Evolutionary conservation across 129 eudicot species (phyloP), one percentile per base, ranked within the genome.

Genomic region (Saposhnikovia divaricata): DNA sequence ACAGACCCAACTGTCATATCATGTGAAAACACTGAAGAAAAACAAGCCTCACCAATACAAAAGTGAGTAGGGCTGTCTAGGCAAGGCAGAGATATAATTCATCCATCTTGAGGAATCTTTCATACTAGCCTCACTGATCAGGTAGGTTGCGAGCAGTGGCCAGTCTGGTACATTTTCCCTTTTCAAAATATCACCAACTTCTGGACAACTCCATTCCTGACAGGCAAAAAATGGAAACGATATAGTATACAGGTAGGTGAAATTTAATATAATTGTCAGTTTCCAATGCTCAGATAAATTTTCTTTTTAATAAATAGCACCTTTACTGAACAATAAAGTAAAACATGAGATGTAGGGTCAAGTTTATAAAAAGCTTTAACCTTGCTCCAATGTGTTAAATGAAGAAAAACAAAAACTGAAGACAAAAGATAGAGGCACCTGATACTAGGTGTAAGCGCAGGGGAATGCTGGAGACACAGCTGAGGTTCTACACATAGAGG

Each of bases 101-200:
- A 82, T 85, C 98, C 98, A 93, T 88, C 93, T 88, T 37, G 98
- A 93, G 28, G 93, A 85, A 13, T 82, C 84, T 86, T 57, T 86
- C 77, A 89, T 82, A 80, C 92, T 86, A 70, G 98, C 97, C 83
- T 93, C 98, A 31, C 98, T 91, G 39, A 93, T 93, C 61, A 93
- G 85, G 89, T 91, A 93, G 73, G 97, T 91, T 9, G 98, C 98
- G 86, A 93, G 89, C 74, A 93, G 85, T 70, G 98, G 98, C 98
- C 98, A 93, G 45, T 93, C 98, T 1, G 98, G 98, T 44, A 93
- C 97, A 80, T 89, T 87, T 76, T 91, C 84, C 84, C 85, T 81
- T 80, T 86, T 91, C 28, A 93, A 81, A 81, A 91, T 91, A 75
- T 88, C 87, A 80, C 98, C 98, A 28, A 95, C 93, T 78, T 93